A percentile compares a stretch with the other conserved stretches of the same genome.
Evolutionary conservation across 768 basidiomycete genomes (phyloP).

Genomic region (Leccinellum albellum): DNA sequence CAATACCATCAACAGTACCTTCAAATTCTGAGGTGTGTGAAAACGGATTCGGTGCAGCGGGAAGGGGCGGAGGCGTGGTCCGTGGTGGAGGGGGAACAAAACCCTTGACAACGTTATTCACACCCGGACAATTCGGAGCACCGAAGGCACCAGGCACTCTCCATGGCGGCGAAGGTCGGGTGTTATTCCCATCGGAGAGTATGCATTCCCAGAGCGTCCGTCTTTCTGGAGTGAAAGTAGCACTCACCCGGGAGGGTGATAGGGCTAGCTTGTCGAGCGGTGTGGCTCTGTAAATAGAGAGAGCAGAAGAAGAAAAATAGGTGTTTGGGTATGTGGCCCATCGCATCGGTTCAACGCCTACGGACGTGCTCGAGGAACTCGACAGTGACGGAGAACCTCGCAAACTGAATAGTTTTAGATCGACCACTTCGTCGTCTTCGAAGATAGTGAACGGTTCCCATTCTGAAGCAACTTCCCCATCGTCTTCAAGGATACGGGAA

Average conservation of each 20-base stretch:
- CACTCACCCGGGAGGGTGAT: slow-evolving; percentile 23
- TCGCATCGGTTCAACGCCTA: slow-evolving; percentile 25
- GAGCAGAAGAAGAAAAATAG: slow-evolving; percentile 53
- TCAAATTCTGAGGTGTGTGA: background rate
- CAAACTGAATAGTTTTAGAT: slow-evolving; percentile 12
- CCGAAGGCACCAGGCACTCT: slow-evolving; percentile 17
- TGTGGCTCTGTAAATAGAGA: slow-evolving; percentile 48
- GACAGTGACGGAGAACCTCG: slow-evolving; percentile 4
- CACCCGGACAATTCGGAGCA: background rate
- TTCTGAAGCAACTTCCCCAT: background rate
- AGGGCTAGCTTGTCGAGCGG: slow-evolving; percentile 31
- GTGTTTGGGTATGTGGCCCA: slow-evolving; percentile 65
- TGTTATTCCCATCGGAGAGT: slow-evolving; percentile 16
- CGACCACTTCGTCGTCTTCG: slow-evolving; percentile 36
- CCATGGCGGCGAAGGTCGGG: slow-evolving; percentile 17
- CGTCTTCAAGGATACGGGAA: slow-evolving; percentile 43
- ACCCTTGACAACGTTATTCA: slow-evolving; percentile 9
- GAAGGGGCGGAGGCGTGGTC: slow-evolving; percentile 32
- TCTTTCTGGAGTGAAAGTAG: slow-evolving; percentile 36
- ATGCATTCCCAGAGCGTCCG: slow-evolving; percentile 40
- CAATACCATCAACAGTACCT: background rate
- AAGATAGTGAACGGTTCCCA: slow-evolving; percentile 35
- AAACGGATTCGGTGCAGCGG: slow-evolving; percentile 8
- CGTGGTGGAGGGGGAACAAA: slow-evolving; percentile 33
- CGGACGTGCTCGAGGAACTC: slow-evolving; percentile 8